Evolutionary conservation across 805 yeast genomes (phyloP).

Genomic region (Kockiozyma suomiensis): DNA sequence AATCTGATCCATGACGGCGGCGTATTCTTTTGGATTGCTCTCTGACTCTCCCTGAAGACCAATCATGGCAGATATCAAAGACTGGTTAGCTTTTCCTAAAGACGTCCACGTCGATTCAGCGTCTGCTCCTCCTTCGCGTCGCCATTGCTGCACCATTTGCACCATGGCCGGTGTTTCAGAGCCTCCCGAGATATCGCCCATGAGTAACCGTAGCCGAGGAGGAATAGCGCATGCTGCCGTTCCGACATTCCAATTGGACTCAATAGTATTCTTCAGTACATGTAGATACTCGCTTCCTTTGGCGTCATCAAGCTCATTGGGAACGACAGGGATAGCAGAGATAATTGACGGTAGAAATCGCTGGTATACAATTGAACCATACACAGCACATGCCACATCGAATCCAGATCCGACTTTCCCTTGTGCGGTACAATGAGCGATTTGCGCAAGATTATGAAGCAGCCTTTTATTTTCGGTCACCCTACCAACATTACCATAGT

Average conservation of each 20-base stretch:
- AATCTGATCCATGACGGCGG: slow-evolving; percentile 20
- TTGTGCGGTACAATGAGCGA: slow-evolving; percentile 92
- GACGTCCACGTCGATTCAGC: slow-evolving; percentile 56
- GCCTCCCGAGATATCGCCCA: slow-evolving; percentile 95
- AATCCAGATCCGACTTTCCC: slow-evolving; percentile 96
- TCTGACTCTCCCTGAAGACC: slow-evolving; percentile 45
- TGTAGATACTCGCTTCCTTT: slow-evolving; percentile 30
- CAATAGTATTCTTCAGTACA: slow-evolving; percentile 37
- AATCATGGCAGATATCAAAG: slow-evolving; percentile 54
- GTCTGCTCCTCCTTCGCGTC: slow-evolving; percentile 41
- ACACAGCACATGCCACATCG: slow-evolving; percentile 94
- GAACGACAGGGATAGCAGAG: slow-evolving; percentile 40
- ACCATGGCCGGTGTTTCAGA: slow-evolving; percentile 94
- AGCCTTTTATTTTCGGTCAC: slow-evolving; percentile 15
- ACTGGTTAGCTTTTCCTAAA: slow-evolving; percentile 62
- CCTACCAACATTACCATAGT: slow-evolving; percentile 44
- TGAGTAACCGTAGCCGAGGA: slow-evolving; percentile 63
- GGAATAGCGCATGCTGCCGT: slow-evolving; percentile 66
- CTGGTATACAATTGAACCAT: slow-evolving; percentile 80
- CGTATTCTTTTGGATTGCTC: slow-evolving; percentile 46
- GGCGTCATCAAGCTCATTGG: slow-evolving; percentile 33
- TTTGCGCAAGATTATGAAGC: slow-evolving; percentile 85
- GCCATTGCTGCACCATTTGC: slow-evolving; percentile 73
- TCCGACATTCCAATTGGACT: slow-evolving; percentile 59
- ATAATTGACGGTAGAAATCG: slow-evolving; percentile 63